Base-by-base conservation (phyloP, 495 filamentous ascomycete species). In the Penicillium goetzii region DNA sequence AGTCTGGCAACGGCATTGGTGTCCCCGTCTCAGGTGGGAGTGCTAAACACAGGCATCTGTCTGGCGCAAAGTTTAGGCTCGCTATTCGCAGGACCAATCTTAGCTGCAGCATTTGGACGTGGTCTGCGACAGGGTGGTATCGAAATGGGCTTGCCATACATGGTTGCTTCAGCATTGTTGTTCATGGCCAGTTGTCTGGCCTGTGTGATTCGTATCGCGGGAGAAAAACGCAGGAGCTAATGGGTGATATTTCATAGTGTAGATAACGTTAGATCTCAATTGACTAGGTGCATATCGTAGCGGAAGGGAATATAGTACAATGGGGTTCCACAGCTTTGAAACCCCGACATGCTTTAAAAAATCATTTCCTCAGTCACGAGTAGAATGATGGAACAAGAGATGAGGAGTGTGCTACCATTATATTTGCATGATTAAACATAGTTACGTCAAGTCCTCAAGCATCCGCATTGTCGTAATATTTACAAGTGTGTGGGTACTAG, bases 21-120 rank as follows among this genome's bases (percentile, higher is more conserved):
- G 4, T 28, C 25, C 65, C 66, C 59, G 11, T 50, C 47, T 17
- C 47, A 50, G 47, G 47, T 50, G 11, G 47, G 47, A 50, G 47
- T 50, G 12, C 11, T 50, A 25, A 50, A 50, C 25, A 17, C 47
- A 1, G 47, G 47, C 5, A 50, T 50, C 4, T 25, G 47, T 17
- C 5, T 50, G 12, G 47, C 47, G 25, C 47, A 50, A 26, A 50
- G 47, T 3, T 50, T 50, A 26, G 47, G 47, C 25, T 50, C 47
- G 47, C 47, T 50, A 2, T 25, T 50, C 23, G 47, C 47, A 28
- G 47, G 47, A 3, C 47, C 47, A 4, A 50, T 50, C 6, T 8
- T 50, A 6, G 47, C 47, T 6, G 47, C 47, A 1, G 47, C 47
- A 17, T 50, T 50, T 50, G 23, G 47, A 50, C 23, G n/a, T 9